A percentile compares a stretch with the other conserved stretches of the same genome.
Conservation (phyloP, 257 asterid species). For the Oldenlandia corymbosa region DNA sequence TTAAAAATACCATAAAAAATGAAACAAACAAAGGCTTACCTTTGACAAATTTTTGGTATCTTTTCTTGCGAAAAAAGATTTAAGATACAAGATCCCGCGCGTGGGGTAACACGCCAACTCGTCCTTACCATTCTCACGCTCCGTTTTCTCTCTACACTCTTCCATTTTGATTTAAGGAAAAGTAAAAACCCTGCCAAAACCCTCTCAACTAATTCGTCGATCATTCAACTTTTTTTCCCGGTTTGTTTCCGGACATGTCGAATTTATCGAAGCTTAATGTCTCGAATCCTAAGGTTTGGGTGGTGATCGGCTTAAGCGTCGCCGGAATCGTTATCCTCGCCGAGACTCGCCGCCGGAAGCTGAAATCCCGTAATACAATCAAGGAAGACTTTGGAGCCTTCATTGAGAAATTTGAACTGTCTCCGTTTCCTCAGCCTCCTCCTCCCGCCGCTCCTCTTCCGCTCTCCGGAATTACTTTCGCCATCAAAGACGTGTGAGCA, state of each 20-base stretch:
- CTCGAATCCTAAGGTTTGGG: conserved; percentile 70
- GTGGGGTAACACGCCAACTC: neutral
- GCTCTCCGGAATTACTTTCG: conserved; percentile 70
- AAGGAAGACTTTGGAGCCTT: conserved; percentile 86
- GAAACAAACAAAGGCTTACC: too few relatives aligned
- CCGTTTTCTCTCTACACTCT: neutral
- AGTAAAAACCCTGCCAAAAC: conserved; percentile 27
- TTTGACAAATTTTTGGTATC: too few relatives aligned
- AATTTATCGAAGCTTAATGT: conserved; percentile 50
- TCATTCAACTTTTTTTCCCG: neutral
- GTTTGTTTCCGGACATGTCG: conserved; percentile 31
- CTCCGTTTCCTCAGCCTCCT: conserved; percentile 83
- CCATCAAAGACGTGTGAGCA: conserved; percentile 72
- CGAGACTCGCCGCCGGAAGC: conserved; percentile 76
- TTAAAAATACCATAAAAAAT: too few relatives aligned
- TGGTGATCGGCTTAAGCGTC: conserved; percentile 76
- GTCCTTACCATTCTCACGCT: neutral
- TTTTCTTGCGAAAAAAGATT: conserved; percentile 7
- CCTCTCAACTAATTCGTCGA: conserved; percentile 22
- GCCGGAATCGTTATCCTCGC: conserved; percentile 82
- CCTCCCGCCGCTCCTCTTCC: conserved; percentile 89
- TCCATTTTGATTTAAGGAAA: neutral
- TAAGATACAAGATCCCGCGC: neutral
- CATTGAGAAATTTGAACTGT: conserved; percentile 58
- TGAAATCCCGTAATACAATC: conserved; percentile 31